Conservation (phyloP, 257 asterid genomes). For the Capsicum rhomboideum region DNA sequence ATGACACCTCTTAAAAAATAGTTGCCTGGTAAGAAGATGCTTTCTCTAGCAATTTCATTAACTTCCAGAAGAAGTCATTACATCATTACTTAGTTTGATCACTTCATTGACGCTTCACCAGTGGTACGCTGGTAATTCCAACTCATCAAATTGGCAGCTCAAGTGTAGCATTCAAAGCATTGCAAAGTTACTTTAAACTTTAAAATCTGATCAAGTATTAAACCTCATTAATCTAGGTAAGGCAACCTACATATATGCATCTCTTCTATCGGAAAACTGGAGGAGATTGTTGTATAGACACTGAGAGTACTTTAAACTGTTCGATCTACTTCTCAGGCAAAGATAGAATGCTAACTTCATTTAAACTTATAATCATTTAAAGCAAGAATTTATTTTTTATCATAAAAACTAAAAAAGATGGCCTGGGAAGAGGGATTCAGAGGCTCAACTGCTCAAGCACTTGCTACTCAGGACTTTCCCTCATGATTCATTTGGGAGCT, state of each 20-base stretch:
- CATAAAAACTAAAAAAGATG: no score
- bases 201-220: background rate
- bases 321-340: background rate
- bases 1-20: background rate
- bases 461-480: background rate
- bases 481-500: background rate
- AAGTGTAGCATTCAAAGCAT: background rate
- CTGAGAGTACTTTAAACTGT: background rate
- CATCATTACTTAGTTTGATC: background rate
- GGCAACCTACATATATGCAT: background rate
- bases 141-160: background rate
- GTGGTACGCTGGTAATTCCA: background rate
- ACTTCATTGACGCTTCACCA: background rate
- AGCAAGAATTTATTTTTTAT: no score
- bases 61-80: background rate
- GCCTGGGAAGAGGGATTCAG: background rate
- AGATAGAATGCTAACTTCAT: background rate
- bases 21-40: background rate
- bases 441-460: background rate
- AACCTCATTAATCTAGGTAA: background rate
- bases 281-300: background rate
- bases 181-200: background rate
- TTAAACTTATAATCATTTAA: no score
- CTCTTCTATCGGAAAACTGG: background rate
- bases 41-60: background rate